Evolutionary conservation across 768 basidiomycete species (phyloP).

Genomic region (Trametes villosa): DNA sequence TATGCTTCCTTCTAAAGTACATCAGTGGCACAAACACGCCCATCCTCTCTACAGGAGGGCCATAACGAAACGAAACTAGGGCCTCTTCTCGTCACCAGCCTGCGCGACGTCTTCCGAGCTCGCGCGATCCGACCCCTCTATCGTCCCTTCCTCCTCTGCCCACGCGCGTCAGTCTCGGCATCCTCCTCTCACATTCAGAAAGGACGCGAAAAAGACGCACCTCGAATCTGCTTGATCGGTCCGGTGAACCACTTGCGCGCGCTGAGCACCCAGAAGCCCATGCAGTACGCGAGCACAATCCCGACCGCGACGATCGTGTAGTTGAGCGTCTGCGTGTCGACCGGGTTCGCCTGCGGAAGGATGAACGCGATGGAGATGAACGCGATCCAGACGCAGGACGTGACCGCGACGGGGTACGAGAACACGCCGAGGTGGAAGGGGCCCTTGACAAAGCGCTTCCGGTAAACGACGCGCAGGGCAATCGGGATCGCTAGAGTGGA

Average conservation of each 20-base stretch:
- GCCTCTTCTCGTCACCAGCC: background rate
- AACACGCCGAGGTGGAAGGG: slow-evolving; percentile 73
- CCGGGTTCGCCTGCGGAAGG: slow-evolving; percentile 71
- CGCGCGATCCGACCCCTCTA: background rate
- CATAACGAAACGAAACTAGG: background rate
- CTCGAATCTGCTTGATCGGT: slow-evolving; percentile 66
- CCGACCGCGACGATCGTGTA: slow-evolving; percentile 79
- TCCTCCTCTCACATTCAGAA: background rate
- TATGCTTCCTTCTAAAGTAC: background rate
- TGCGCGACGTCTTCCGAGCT: background rate
- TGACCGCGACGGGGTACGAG: slow-evolving; percentile 61
- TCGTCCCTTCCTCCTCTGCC: background rate
- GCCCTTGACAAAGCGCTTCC: slow-evolving; percentile 61
- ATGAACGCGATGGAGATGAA: slow-evolving; percentile 79
- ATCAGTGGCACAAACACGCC: background rate
- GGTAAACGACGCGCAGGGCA: slow-evolving; percentile 64
- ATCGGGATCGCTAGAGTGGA: slow-evolving; percentile 59
- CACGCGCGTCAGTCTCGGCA: background rate
- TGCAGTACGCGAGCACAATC: slow-evolving; percentile 65
- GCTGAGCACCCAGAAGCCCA: slow-evolving; percentile 72
- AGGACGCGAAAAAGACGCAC: slow-evolving; percentile 44
- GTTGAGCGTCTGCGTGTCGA: slow-evolving; percentile 72
- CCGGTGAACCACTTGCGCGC: slow-evolving; percentile 77
- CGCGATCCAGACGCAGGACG: slow-evolving; percentile 66
- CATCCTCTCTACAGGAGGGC: background rate